Conservation (phyloP, 2,329 filamentous ascomycete genomes). For the Thelonectria olida region DNA sequence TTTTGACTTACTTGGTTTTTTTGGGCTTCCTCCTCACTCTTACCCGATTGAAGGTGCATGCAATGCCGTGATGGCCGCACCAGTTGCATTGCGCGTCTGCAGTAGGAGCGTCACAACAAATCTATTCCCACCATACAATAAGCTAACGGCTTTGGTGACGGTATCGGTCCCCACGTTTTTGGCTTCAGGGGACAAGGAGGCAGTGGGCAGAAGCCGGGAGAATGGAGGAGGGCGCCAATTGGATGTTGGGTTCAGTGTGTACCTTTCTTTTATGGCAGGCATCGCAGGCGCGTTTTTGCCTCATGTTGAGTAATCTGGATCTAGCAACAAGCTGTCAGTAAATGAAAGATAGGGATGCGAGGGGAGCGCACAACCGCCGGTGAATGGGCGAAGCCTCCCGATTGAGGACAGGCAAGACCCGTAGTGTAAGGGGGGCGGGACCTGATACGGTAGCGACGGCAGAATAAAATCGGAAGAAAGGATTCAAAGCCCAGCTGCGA, state of each 20-base stretch:
- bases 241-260: not conserved
- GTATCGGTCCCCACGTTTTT: not conserved
- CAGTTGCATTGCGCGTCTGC: constrained; percentile 13
- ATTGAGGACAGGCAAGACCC: not conserved
- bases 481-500: constrained; percentile 1
- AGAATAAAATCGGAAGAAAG: not conserved
- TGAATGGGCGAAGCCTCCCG: not conserved
- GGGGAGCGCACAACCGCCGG: too few relatives aligned
- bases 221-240: not conserved
- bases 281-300: constrained; percentile 18
- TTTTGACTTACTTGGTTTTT: constrained; percentile 24
- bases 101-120: constrained; percentile 8
- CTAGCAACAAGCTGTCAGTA: not conserved
- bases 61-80: constrained; percentile 15
- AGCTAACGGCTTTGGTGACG: not conserved
- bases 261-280: constrained; percentile 21
- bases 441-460: not conserved
- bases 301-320: constrained; percentile 8
- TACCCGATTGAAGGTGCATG: constrained; percentile 32
- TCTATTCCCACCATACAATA: not conserved
- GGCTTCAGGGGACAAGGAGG: not conserved
- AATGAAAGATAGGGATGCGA: not conserved
- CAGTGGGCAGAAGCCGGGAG: too few relatives aligned
- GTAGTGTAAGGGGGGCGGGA: not conserved
- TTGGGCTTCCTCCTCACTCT: constrained; percentile 32